Evolutionary conservation across 768 basidiomycete genomes (phyloP).

Genomic region (Suillus subluteus): DNA sequence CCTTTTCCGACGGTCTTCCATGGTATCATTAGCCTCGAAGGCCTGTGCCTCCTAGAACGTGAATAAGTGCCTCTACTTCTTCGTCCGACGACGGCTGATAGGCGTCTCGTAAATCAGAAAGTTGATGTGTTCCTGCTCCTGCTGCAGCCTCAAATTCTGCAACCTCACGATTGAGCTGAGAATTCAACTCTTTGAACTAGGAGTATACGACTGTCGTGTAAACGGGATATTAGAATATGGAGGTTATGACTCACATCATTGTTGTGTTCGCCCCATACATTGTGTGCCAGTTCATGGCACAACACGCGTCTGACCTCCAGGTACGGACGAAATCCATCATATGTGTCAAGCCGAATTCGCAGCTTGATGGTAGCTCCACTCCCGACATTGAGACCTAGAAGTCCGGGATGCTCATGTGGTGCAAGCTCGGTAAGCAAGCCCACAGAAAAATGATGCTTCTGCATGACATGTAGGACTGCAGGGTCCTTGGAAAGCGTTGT

Average conservation of each 20-base stretch:
- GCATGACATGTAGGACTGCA: constrained; percentile 73
- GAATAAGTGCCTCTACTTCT: constrained; percentile 56
- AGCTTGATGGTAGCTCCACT: constrained; percentile 67
- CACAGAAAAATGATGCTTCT: constrained; percentile 66
- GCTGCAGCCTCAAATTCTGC: constrained; percentile 63
- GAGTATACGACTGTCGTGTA: background rate
- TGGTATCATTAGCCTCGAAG: constrained; percentile 43
- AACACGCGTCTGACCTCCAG: constrained; percentile 65
- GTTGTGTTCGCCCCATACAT: constrained; percentile 73
- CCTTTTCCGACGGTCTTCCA: constrained; percentile 58
- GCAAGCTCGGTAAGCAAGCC: constrained; percentile 76
- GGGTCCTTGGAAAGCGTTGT: constrained; percentile 68
- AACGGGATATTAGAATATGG: constrained; percentile 1
- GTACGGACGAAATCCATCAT: constrained; percentile 75
- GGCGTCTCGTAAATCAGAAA: constrained; percentile 38
- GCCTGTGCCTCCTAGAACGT: constrained; percentile 57
- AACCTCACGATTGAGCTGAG: constrained; percentile 73
- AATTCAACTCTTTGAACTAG: constrained; percentile 79
- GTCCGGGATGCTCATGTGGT: constrained; percentile 71
- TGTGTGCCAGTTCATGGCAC: constrained; percentile 80
- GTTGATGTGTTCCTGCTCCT: constrained; percentile 55
- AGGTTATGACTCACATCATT: constrained; percentile 56
- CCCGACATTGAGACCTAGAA: constrained; percentile 72
- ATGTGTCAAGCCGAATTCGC: constrained; percentile 67
- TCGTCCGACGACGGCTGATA: constrained; percentile 59